Evolutionary conservation across 2,329 filamentous ascomycete species (phyloP).

Genomic region (Calonectria pauciramosa): DNA sequence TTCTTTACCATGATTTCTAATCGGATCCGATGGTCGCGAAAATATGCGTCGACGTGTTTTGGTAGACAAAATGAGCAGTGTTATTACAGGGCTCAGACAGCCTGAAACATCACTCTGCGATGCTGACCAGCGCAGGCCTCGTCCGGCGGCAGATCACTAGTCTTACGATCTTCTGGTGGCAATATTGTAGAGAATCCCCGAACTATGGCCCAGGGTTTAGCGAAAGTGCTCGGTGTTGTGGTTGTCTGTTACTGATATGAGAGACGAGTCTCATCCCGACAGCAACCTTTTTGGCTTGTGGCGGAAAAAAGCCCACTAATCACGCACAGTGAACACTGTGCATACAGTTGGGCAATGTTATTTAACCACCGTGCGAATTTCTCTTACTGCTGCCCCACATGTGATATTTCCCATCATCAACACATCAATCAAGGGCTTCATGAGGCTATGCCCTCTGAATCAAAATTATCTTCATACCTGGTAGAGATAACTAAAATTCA

Average conservation of each 20-base stretch:
- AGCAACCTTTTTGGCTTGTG: slow-evolving; percentile 16
- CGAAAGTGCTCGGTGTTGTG: not conserved
- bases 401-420: slow-evolving; percentile 1
- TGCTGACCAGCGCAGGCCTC: not conserved
- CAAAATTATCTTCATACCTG: not conserved
- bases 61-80: not conserved
- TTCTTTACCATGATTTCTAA: slow-evolving; percentile 63
- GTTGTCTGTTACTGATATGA: not conserved
- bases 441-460: not conserved
- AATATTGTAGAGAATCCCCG: not conserved
- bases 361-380: slow-evolving; percentile 6
- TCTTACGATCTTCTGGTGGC: not conserved
- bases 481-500: not conserved
- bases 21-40: slow-evolving; percentile 22
- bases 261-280: not conserved
- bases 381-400: not conserved
- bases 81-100: not conserved
- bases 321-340: slow-evolving; percentile 27
- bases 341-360: not conserved
- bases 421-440: not conserved
- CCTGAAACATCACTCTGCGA: not conserved
- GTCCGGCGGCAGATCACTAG: not conserved
- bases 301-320: slow-evolving; percentile 12
- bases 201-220: not conserved
- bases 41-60: not conserved